A percentile compares a stretch with the other conserved stretches of the same genome.
Conservation (phyloP, 108 stramenopile species). For the Thalassiosira profunda region DNA sequence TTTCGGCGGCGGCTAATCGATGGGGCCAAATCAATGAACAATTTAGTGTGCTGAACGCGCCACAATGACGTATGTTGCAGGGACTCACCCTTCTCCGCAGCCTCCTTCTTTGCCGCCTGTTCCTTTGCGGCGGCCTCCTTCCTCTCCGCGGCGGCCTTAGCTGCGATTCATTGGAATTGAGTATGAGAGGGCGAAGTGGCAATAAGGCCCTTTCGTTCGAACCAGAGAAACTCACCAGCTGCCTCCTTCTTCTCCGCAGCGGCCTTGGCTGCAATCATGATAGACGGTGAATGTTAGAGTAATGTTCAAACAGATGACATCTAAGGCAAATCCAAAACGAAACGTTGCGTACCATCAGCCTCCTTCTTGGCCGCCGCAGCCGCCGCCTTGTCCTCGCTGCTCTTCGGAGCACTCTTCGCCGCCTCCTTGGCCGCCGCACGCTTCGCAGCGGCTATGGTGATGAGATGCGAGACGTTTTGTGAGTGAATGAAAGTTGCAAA, state of each 20-base stretch:
- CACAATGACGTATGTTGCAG: conserved; percentile 8
- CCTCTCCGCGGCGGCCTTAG: conserved; percentile 10
- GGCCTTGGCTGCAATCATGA: conserved; percentile 17
- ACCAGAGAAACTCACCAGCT: no score
- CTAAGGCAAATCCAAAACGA: background rate
- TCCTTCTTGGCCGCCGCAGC: conserved; percentile 28
- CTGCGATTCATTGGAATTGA: no score
- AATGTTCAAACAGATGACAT: no score
- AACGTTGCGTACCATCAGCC: conserved; percentile 4
- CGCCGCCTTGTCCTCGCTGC: conserved; percentile 15
- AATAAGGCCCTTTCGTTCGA: no score
- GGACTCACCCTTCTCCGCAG: conserved; percentile 24
- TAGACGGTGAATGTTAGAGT: no score
- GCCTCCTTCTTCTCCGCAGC: conserved; percentile 30
- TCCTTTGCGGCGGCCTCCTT: conserved; percentile 3
- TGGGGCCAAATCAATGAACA: background rate
- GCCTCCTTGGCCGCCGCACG: conserved; percentile 10
- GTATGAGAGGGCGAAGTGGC: no score
- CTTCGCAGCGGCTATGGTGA: background rate
- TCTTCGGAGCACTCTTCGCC: conserved; percentile 9
- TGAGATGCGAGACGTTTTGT: background rate
- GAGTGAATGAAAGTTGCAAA: background rate
- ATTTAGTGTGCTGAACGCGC: background rate
- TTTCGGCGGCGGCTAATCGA: conserved; percentile 14
- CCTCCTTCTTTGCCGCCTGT: conserved; percentile 23